A percentile compares a stretch with the other conserved stretches of the same genome.
Conservation (phyloP, 2,329 filamentous ascomycete species). For the Fusarium graminum region DNA sequence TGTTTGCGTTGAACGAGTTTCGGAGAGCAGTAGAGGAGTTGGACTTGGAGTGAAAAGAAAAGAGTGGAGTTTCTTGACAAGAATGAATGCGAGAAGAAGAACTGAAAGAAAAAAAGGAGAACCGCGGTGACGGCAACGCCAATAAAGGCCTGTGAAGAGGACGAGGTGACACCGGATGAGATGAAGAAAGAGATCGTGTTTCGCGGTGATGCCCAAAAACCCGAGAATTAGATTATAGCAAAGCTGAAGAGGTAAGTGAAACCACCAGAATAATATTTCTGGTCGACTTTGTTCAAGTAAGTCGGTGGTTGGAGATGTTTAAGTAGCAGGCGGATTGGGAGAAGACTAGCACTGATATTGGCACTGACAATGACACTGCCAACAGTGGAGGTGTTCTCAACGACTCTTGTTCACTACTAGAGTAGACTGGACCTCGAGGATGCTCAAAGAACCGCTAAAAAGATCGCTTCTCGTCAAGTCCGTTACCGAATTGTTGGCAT, state of each 20-base stretch:
- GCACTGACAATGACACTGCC: slow-evolving; percentile 23
- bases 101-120: background rate
- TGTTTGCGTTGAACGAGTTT: background rate
- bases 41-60: background rate
- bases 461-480: background rate
- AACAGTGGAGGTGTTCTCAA: background rate
- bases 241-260: background rate
- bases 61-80: background rate
- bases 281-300: background rate
- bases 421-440: background rate
- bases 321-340: background rate
- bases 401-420: background rate
- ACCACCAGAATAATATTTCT: background rate
- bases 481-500: slow-evolving; percentile 18
- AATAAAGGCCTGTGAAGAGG: slow-evolving; percentile 13
- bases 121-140: slow-evolving; percentile 25
- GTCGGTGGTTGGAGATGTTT: background rate
- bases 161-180: slow-evolving; percentile 38
- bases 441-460: background rate
- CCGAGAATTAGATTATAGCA: background rate
- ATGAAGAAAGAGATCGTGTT: slow-evolving; percentile 12
- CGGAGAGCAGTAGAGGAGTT: background rate
- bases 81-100: slow-evolving; percentile 7
- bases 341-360: background rate
- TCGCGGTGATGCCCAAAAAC: slow-evolving; percentile 15